Evolutionary conservation across 805 yeast species (phyloP), one percentile per base, ranked within the genome.

Genomic region (Wickerhamiella lipophila): DNA sequence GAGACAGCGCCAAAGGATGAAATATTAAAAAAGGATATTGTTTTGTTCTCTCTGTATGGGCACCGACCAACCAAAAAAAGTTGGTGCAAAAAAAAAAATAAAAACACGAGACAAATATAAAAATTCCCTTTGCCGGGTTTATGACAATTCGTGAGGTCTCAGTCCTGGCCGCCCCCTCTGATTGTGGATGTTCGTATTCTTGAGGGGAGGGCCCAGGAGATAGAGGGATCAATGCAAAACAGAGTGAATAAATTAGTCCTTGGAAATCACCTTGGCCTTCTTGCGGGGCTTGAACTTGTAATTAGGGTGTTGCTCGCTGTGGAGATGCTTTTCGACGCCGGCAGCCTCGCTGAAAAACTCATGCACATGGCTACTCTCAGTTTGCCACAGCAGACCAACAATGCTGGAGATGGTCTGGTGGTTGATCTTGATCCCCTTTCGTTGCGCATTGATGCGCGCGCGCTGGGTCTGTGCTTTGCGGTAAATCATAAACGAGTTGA

Each of bases 401-500:
- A 68, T 63, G 41, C 70, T 71, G 16, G 68, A 64, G 47, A 70
- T 60, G 26, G 62, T 51, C 53, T 69, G 73, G 49, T 71, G 72
- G 52, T 71, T 68, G 47, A 70, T 60, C 54, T 64, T 66, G 51
- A 56, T 54, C 39, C 54, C 57, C 47, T 50, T 49, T 39, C 58
- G 53, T 32, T 57, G 51, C 13, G 62, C 60, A 40, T 61, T 57
- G 4, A 62, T 57, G 50, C 65, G 60, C 15, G 71, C 69, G 9
- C 65, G 65, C 52, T 68, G 70, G 15, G 71, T 67, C 65, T 70
- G 68, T 5, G 68, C 55, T 18, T 68, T 60, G 46, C 75, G 62
- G 54, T 72, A 72, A 8, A 72, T 60, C 76, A 72, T 71, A 53
- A 69, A 72, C 23, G 72, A 66, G 57, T 72, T 72, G 49, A 71